phyloP scores from a whole-genome alignment of 768 basidiomycete species.

The Lactarius tabidus region DNA sequence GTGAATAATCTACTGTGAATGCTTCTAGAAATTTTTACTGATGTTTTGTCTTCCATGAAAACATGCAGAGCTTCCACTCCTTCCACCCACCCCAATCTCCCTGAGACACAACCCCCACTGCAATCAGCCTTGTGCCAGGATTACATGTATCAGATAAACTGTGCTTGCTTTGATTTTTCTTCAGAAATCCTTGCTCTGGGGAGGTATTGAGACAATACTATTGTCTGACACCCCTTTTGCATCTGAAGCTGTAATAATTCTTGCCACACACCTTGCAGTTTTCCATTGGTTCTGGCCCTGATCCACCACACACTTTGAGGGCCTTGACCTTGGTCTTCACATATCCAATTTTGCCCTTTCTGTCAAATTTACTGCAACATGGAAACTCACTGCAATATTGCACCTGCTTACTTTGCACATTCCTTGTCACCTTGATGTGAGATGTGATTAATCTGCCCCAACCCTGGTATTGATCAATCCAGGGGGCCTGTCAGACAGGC shows the following conservation, averaged over 20 bases:
- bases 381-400: conserved; percentile 17
- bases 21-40: neutral
- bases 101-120: conserved; percentile 2
- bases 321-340: conserved; percentile 23
- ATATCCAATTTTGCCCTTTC: conserved; percentile 23
- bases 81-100: conserved; percentile 1
- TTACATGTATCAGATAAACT: conserved; percentile 21
- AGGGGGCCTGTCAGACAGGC: conserved; percentile 19
- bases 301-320: conserved; percentile 22
- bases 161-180: conserved; percentile 17
- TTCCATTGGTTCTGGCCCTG: conserved; percentile 18
- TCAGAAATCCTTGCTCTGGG: neutral
- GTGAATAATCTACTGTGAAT: neutral
- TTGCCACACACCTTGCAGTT: conserved; percentile 16
- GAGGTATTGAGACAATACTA: no score
- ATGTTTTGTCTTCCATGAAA: neutral
- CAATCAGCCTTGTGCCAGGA: conserved; percentile 11
- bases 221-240: conserved; percentile 15
- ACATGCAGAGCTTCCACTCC: conserved; percentile 6
- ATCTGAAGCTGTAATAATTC: conserved; percentile 14
- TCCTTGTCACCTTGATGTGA: conserved; percentile 6
- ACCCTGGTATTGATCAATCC: conserved; percentile 14
- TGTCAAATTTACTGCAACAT: neutral
- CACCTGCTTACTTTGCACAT: conserved; percentile 4
- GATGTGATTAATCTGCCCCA: conserved; percentile 20